Evolutionary conservation across 2,329 filamentous ascomycete species (phyloP).

Genomic region (Scedosporium dehoogii): DNA sequence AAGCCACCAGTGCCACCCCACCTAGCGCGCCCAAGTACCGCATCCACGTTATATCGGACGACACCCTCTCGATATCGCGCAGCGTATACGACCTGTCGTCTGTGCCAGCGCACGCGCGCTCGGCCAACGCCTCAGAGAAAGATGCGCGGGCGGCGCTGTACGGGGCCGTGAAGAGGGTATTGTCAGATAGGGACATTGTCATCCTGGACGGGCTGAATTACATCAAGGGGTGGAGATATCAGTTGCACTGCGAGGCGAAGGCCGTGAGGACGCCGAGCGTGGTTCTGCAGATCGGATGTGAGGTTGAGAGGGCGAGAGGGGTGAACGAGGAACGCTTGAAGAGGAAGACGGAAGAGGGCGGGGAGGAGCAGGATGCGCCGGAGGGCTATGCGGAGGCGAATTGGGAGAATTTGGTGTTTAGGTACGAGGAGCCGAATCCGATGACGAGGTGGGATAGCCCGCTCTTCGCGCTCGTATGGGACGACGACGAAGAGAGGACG

Average conservation of each 20-base stretch:
- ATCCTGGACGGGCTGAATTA: conserved; percentile 76
- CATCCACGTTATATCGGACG: conserved; percentile 66
- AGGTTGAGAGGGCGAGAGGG: conserved; percentile 37
- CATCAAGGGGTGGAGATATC: conserved; percentile 84
- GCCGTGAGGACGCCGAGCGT: conserved; percentile 66
- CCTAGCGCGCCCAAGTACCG: conserved; percentile 39
- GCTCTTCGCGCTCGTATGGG: conserved; percentile 68
- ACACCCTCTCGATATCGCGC: conserved; percentile 58
- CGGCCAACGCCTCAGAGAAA: conserved; percentile 68
- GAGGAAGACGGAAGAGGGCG: conserved; percentile 14
- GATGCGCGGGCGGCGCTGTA: conserved; percentile 69
- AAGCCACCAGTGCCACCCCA: conserved; percentile 3
- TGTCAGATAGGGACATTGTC: conserved; percentile 65
- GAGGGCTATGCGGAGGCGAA: conserved; percentile 45
- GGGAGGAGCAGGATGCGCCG: conserved; percentile 13
- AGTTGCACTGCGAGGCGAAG: conserved; percentile 78
- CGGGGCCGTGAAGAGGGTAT: conserved; percentile 66
- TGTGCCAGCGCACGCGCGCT: conserved; percentile 50
- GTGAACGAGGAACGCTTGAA: conserved; percentile 53
- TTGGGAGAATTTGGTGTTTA: conserved; percentile 71
- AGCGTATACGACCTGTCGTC: conserved; percentile 59
- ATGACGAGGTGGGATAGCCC: conserved; percentile 82
- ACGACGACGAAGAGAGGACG: conserved; percentile 56
- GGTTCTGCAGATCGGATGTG: conserved; percentile 56
- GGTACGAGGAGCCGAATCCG: conserved; percentile 78